phyloP scores from a whole-genome alignment of 2,329 filamentous ascomycete genomes.

The Penicillium freii region DNA sequence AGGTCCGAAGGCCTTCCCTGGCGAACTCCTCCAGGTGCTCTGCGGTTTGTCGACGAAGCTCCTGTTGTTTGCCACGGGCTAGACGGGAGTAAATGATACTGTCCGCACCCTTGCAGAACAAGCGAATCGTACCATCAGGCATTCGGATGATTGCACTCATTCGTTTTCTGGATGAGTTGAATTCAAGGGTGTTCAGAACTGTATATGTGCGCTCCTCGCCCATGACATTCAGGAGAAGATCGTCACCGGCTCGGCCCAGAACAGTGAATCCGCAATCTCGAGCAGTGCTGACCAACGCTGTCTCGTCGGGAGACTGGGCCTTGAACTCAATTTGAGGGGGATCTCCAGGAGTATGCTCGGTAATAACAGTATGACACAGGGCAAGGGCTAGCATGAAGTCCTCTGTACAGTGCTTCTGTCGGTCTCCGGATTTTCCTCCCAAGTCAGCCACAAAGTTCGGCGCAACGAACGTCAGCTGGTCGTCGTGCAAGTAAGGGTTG shows the following conservation, averaged over 20 bases:
- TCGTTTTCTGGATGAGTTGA: constrained; percentile 92
- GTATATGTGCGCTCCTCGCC: constrained; percentile 82
- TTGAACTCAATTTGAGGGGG: constrained; percentile 91
- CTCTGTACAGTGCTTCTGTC: constrained; percentile 75
- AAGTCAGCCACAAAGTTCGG: constrained; percentile 86
- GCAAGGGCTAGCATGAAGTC: constrained; percentile 93
- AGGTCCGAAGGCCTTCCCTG: constrained; percentile 85
- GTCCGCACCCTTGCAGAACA: constrained; percentile 97
- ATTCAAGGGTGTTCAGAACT: constrained; percentile 92
- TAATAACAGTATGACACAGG: constrained; percentile 95
- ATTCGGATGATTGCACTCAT: constrained; percentile 98
- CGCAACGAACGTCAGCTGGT: constrained; percentile 87
- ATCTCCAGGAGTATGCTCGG: constrained; percentile 85
- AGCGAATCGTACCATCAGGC: constrained; percentile 82
- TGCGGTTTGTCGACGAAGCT: constrained; percentile 78
- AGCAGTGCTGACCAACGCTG: constrained; percentile 88
- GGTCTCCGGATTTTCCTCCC: constrained; percentile 69
- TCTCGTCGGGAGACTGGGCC: constrained; percentile 95
- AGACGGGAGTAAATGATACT: constrained; percentile 94
- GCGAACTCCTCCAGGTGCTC: constrained; percentile 98
- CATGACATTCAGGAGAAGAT: constrained; percentile 80
- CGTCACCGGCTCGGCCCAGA: constrained; percentile 73
- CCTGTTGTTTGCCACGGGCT: constrained; percentile 77
- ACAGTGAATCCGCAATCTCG: constrained; percentile 95
- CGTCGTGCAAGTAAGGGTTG: constrained; percentile 87